These are phyloP conservation scores for Phytophthora kernoviae DNA, from an alignment of 352 stramenopile species.

Conservation along the genomic window DNA sequence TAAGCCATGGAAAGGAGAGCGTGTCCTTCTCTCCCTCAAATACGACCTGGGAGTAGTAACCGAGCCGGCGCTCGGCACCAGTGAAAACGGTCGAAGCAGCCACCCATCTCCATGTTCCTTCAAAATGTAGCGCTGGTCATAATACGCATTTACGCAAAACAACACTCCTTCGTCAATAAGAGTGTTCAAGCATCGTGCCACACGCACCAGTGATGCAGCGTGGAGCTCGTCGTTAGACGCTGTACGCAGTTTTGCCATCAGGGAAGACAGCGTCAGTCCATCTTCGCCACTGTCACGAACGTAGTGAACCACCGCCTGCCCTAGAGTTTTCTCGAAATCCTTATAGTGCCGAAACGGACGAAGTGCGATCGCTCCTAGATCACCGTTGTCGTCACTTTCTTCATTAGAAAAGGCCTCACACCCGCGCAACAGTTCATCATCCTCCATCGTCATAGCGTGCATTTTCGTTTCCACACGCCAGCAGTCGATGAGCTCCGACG, in stretches of 20 bases:
- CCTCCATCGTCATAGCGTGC: conserved; percentile 48
- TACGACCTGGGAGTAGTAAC: conserved; percentile 40
- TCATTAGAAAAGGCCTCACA: conserved; percentile 66
- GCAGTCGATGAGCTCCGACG: conserved; percentile 63
- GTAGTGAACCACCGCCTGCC: conserved; percentile 28
- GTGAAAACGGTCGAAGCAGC: conserved; percentile 67
- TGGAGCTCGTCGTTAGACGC: conserved; percentile 6
- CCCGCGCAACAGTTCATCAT: conserved; percentile 28
- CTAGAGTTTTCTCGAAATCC: conserved; percentile 25
- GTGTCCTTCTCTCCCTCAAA: conserved; percentile 84
- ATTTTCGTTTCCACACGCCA: conserved; percentile 80
- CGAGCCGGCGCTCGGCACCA: conserved; percentile 37
- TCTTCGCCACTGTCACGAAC: conserved; percentile 51
- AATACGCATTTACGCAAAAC: conserved; percentile 75
- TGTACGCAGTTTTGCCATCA: conserved; percentile 30
- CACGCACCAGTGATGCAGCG: conserved; percentile 11
- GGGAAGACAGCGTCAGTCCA: conserved; percentile 37
- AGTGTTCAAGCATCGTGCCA: conserved; percentile 41
- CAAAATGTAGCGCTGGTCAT: conserved; percentile 63
- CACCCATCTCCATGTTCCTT: conserved; percentile 74
- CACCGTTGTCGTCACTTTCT: conserved; percentile 24
- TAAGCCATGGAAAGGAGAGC: conserved; percentile 80
- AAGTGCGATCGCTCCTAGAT: conserved; percentile 19
- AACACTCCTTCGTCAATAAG: conserved; percentile 61
- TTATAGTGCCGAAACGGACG: conserved; percentile 27